These are phyloP conservation scores for Entoloma clypeatum DNA, from an alignment of 1,284 basidiomycete species.

Conservation along the genomic window DNA sequence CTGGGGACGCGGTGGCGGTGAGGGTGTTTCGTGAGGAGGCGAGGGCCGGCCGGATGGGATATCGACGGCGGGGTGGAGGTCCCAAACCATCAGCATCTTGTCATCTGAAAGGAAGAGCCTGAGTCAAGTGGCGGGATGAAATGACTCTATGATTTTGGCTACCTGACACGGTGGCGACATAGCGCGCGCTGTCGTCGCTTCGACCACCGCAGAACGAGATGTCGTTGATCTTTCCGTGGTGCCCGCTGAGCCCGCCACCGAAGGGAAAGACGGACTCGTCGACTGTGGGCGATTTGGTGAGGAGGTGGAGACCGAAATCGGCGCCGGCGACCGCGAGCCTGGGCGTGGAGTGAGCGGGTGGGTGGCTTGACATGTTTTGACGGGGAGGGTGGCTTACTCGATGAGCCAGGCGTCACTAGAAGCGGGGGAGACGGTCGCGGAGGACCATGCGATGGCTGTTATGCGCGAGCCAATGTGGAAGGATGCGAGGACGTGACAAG, in stretches of 20 bases:
- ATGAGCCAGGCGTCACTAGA: conserved; percentile 62
- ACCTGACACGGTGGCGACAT: conserved; percentile 78
- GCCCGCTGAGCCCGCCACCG: conserved; percentile 72
- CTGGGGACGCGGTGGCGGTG: conserved; percentile 42
- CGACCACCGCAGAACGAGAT: conserved; percentile 73
- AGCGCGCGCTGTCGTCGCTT: conserved; percentile 59
- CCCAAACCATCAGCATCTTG: conserved; percentile 81
- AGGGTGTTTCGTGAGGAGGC: conserved; percentile 24
- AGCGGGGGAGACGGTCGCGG: conserved; percentile 61
- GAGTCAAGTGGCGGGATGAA: conserved; percentile 1
- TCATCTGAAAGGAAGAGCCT: conserved; percentile 48
- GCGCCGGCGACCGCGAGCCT: conserved; percentile 65
- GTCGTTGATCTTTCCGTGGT: conserved; percentile 70
- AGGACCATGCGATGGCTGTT: conserved; percentile 77
- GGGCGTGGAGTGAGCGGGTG: conserved; percentile 9
- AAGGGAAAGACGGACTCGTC: conserved; percentile 62
- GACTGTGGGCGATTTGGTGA: conserved; percentile 50
- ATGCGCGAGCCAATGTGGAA: conserved; percentile 71
- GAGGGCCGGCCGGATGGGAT: conserved; percentile 33
- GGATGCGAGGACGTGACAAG: conserved; percentile 52
- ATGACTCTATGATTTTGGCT: conserved; percentile 16
- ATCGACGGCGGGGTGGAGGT: conserved; percentile 56
- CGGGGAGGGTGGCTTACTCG: conserved; percentile 44
- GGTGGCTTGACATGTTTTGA: conserved; percentile 4
- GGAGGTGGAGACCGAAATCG: conserved; percentile 65